Percentiles rank a stretch among this genome's conserved stretches.
Evolutionary conservation across 129 eudicot species (phyloP).

Genomic region (Saussurea involucrata): DNA sequence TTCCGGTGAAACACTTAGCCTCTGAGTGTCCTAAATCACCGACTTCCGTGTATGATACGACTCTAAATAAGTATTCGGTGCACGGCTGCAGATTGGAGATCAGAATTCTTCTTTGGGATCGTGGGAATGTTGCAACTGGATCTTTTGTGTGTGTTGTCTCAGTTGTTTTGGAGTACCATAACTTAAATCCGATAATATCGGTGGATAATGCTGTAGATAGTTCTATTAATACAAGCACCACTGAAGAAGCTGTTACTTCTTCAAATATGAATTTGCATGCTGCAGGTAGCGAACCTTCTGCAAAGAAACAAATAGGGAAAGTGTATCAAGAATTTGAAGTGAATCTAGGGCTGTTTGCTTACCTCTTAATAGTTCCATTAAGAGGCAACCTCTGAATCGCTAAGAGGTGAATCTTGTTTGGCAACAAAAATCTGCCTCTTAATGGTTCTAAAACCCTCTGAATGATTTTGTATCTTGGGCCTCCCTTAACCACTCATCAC

Average conservation of each 20-base stretch:
- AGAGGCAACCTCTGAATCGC: no score
- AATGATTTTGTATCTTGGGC: no score
- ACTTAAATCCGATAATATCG: slow-evolving; percentile 67
- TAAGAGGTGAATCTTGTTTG: no score
- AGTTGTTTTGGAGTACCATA: slow-evolving; percentile 72
- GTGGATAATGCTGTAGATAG: slow-evolving; percentile 43
- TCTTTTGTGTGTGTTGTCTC: slow-evolving; percentile 62
- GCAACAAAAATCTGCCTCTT: no score
- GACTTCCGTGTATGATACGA: slow-evolving; percentile 63
- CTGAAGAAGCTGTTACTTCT: slow-evolving; percentile 75
- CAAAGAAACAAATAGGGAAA: slow-evolving; percentile 7
- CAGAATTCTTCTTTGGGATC: slow-evolving; percentile 67
- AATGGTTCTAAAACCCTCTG: no score
- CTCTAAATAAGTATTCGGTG: slow-evolving; percentile 80
- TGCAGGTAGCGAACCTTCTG: slow-evolving; percentile 95
- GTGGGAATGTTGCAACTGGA: slow-evolving; percentile 60
- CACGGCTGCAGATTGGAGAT: slow-evolving; percentile 81
- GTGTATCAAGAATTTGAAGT: neutral
- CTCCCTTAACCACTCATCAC: no score
- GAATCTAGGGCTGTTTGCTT: no score
- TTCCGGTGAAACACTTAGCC: slow-evolving; percentile 74
- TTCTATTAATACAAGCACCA: slow-evolving; percentile 70
- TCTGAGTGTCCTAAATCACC: slow-evolving; percentile 95
- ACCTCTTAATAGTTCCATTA: no score
- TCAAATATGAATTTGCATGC: slow-evolving; percentile 91